These are phyloP conservation scores for Globisporangium ultimum DNA, from an alignment of 352 stramenopile species.

Conservation along the genomic window DNA sequence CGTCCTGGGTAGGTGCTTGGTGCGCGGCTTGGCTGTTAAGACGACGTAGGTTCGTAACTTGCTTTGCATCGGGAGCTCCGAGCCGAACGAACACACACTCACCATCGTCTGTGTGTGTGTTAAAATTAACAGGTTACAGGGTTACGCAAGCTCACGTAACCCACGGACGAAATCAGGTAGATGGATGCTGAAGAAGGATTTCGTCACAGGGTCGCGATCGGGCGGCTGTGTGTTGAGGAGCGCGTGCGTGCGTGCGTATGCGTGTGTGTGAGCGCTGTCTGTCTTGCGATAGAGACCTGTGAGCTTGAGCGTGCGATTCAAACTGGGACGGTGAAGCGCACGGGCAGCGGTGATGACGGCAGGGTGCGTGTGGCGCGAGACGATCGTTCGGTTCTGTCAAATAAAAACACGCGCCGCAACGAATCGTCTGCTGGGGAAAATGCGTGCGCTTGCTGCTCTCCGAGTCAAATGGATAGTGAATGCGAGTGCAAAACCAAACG, in stretches of 20 bases:
- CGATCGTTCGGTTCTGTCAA: conserved; percentile 2
- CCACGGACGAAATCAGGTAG: neutral
- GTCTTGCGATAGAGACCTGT: neutral
- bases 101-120: neutral
- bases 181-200: neutral
- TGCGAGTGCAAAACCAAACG: neutral
- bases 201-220: neutral
- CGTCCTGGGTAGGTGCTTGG: conserved; percentile 19
- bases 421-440: neutral
- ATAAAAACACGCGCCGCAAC: neutral
- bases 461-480: conserved; percentile 1
- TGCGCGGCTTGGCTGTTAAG: conserved; percentile 19
- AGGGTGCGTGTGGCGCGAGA: neutral
- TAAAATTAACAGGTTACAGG: neutral
- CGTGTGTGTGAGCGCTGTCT: neutral
- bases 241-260: neutral
- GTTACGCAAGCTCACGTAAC: no score
- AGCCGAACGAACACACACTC: neutral
- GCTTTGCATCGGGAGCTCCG: neutral
- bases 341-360: no score
- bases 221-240: neutral
- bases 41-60: conserved; percentile 18
- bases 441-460: neutral
- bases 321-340: conserved; percentile 1
- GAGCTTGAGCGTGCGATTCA: neutral